Evolutionary conservation across 371 early-diverging fungal genomes (phyloP).

Genomic region (Parasitella parasitica): DNA sequence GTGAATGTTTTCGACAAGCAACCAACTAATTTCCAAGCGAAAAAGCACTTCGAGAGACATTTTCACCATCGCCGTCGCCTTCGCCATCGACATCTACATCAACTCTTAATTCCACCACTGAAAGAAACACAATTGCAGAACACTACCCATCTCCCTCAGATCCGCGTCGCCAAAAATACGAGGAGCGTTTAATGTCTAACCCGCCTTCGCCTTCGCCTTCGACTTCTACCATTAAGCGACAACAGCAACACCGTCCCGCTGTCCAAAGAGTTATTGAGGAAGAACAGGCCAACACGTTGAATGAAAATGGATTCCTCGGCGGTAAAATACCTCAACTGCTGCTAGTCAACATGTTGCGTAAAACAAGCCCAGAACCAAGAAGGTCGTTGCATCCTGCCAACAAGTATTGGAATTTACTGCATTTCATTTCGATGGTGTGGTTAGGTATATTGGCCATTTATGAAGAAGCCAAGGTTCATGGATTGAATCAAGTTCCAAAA

Average conservation of each 20-base stretch:
- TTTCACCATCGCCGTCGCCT: constrained; percentile 30
- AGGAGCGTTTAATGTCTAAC: background rate
- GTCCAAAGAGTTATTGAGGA: constrained; percentile 20
- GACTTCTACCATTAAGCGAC: constrained; percentile 19
- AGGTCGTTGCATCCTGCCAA: constrained; percentile 10
- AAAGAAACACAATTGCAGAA: constrained; percentile 18
- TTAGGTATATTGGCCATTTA: constrained; percentile 52
- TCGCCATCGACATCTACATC: constrained; percentile 15
- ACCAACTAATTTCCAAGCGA: background rate
- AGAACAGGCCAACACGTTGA: constrained; percentile 10
- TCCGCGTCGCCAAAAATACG: constrained; percentile 20
- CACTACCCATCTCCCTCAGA: constrained; percentile 19
- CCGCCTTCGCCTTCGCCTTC: constrained; percentile 2
- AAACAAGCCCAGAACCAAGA: constrained; percentile 1
- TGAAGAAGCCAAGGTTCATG: constrained; percentile 39
- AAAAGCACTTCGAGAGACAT: constrained; percentile 29
- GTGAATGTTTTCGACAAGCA: background rate
- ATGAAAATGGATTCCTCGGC: constrained; percentile 10
- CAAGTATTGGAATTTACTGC: constrained; percentile 57
- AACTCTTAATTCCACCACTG: background rate
- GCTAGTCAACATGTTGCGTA: constrained; percentile 9
- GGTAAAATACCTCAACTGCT: constrained; percentile 9
- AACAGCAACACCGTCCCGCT: constrained; percentile 11
- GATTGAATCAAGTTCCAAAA: constrained; percentile 31
- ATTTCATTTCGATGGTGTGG: constrained; percentile 49